Evolutionary conservation across 148 eudicot genomes (phyloP).

Genomic region (Nepenthes mirabilis): DNA sequence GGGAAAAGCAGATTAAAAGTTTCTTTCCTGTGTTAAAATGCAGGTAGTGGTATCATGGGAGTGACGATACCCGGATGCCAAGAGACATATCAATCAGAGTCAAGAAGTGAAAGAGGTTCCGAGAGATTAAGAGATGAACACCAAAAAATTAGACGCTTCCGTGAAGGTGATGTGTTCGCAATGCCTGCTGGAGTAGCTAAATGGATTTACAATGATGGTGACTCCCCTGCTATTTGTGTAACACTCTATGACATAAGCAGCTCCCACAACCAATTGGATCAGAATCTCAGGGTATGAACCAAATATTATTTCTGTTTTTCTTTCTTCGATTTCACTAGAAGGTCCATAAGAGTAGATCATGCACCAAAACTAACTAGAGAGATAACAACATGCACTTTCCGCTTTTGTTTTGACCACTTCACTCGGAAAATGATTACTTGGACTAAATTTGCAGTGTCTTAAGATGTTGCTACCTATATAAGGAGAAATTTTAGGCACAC

Average conservation of each 20-base stretch:
- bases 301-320: no score
- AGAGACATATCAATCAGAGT: background rate
- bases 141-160: slow-evolving; percentile 36
- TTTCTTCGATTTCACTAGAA: no score
- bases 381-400: no score
- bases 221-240: slow-evolving; percentile 18
- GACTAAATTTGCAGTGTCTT: background rate
- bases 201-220: slow-evolving; percentile 49
- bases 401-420: background rate
- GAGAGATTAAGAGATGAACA: slow-evolving; percentile 20
- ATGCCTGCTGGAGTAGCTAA: slow-evolving; percentile 31
- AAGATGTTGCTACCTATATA: background rate
- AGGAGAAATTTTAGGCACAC: no score
- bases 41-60: background rate
- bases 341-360: no score
- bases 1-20: no score
- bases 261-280: slow-evolving; percentile 48
- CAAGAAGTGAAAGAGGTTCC: background rate
- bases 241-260: slow-evolving; percentile 30
- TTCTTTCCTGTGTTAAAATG: background rate
- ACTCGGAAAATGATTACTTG: background rate
- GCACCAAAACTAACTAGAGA: no score
- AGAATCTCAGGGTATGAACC: slow-evolving; percentile 26
- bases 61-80: background rate
- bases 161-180: slow-evolving; percentile 34